Conservation (phyloP, 2,329 filamentous ascomycete genomes). For the Clonostachys chloroleuca region DNA sequence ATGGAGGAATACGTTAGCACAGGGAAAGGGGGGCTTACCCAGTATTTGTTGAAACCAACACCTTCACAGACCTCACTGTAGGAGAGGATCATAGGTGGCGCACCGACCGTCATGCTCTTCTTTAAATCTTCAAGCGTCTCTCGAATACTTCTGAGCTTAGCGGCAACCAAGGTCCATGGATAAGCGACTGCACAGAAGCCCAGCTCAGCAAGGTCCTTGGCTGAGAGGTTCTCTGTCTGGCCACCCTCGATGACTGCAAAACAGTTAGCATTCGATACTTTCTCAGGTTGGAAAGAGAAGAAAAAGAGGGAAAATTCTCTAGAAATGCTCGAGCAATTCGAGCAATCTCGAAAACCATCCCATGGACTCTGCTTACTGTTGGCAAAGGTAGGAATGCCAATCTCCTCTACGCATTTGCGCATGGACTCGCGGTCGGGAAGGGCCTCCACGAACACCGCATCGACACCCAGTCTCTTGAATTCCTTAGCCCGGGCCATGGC, state of each 20-base stretch:
- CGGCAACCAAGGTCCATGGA: conserved; percentile 37
- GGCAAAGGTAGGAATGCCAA: conserved; percentile 31
- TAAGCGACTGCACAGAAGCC: conserved; percentile 36
- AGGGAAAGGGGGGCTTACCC: not conserved
- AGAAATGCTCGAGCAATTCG: too few species aligned
- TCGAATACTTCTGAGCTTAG: conserved; percentile 31
- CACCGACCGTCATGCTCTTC: conserved; percentile 29
- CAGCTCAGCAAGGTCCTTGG: conserved; percentile 22
- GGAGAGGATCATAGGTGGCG: conserved; percentile 33
- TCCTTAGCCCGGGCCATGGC: conserved; percentile 31
- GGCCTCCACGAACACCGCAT: conserved; percentile 36
- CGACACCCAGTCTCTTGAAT: conserved; percentile 35
- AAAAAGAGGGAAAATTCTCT: not conserved
- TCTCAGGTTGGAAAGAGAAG: not conserved
- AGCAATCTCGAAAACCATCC: too few species aligned
- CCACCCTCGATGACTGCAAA: conserved; percentile 21
- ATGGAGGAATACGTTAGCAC: too few species aligned
- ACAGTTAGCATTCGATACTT: not conserved
- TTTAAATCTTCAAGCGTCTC: conserved; percentile 32
- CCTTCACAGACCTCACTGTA: conserved; percentile 38
- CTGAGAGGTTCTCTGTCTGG: conserved; percentile 25
- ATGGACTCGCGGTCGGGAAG: conserved; percentile 36
- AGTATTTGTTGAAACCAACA: conserved; percentile 38
- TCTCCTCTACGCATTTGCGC: conserved; percentile 25
- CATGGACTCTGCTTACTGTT: conserved; percentile 15